Percentiles rank a stretch among this genome's conserved stretches.
Conservation (phyloP, 176 grass and related monocot genomes). For the Oryza glaberrima region DNA sequence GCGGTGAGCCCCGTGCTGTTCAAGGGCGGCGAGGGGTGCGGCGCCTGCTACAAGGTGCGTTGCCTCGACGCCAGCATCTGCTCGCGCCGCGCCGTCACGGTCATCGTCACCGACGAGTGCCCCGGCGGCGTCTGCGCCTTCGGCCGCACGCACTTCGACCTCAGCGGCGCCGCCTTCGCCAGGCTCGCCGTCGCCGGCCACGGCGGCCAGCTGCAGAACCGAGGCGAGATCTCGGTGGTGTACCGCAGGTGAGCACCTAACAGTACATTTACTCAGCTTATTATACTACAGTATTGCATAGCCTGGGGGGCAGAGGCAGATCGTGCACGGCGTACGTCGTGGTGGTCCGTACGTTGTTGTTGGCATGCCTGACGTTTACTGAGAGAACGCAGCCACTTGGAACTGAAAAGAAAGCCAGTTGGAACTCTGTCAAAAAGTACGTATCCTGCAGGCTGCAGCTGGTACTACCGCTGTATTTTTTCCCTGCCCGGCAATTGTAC, state of each 20-base stretch:
- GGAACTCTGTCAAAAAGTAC: slow-evolving; percentile 22
- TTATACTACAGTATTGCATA: too few relatives aligned
- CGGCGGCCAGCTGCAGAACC: slow-evolving; percentile 64
- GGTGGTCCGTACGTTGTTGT: not conserved
- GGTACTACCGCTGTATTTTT: not conserved
- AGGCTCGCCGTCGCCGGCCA: slow-evolving; percentile 69
- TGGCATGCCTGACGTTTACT: slow-evolving; percentile 26
- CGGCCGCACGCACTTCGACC: slow-evolving; percentile 85
- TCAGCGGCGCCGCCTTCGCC: slow-evolving; percentile 88
- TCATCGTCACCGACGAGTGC: slow-evolving; percentile 96
- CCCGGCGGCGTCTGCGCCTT: slow-evolving; percentile 70
- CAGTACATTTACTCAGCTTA: not conserved
- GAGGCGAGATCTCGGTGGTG: slow-evolving; percentile 71
- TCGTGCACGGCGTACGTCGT: not conserved
- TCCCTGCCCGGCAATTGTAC: not conserved
- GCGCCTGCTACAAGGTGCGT: slow-evolving; percentile 93
- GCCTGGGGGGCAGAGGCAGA: too few relatives aligned
- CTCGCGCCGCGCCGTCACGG: slow-evolving; percentile 86
- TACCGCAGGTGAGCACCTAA: slow-evolving; percentile 58
- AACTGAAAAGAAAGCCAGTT: not conserved
- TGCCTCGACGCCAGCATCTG: slow-evolving; percentile 75
- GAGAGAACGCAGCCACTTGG: not conserved
- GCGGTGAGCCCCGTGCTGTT: slow-evolving; percentile 95
- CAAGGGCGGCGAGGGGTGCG: slow-evolving; percentile 88
- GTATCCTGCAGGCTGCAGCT: not conserved